Percentiles rank a stretch among this genome's conserved stretches.
phyloP scores from a whole-genome alignment of 371 early-diverging fungal genomes.

The Mortierella sp. region DNA sequence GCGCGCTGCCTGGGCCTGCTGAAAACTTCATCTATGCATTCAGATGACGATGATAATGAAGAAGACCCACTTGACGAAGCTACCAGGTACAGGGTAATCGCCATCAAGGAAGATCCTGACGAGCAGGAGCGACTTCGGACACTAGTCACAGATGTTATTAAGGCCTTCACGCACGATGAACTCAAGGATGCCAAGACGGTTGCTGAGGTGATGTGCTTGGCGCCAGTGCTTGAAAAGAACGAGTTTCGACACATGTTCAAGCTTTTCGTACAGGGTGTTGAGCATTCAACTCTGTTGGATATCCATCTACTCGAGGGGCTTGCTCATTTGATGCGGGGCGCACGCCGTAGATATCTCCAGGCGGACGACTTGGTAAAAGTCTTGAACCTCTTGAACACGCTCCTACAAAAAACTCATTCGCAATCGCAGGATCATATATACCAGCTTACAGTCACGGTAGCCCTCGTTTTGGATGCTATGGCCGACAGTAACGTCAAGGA shows the following conservation, averaged over 20 bases:
- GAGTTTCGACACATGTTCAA: constrained; percentile 6
- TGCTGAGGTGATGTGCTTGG: constrained; percentile 11
- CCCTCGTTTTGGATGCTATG: constrained; percentile 24
- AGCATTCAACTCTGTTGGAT: constrained; percentile 1
- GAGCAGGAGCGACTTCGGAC: constrained; percentile 6
- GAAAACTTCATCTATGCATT: constrained; percentile 4
- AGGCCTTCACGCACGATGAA: constrained; percentile 1
- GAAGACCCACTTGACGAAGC: constrained; percentile 3
- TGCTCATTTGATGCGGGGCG: not conserved
- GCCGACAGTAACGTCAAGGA: constrained; percentile 11
- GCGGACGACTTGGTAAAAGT: constrained; percentile 17
- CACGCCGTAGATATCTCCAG: not conserved
- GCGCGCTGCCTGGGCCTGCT: constrained; percentile 15
- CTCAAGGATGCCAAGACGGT: constrained; percentile 1
- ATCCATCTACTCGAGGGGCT: constrained; percentile 9
- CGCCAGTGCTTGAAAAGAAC: not conserved
- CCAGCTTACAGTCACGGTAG: not conserved
- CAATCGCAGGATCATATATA: constrained; percentile 4
- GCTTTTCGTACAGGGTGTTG: constrained; percentile 1
- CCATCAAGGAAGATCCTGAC: not conserved
- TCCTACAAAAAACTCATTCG: constrained; percentile 5
- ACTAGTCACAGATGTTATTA: constrained; percentile 5
- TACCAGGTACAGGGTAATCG: constrained; percentile 4
- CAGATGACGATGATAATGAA: no score
- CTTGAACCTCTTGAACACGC: not conserved